Base-by-base conservation (phyloP, 306 rosid genomes). In the Sicyos edulis region DNA sequence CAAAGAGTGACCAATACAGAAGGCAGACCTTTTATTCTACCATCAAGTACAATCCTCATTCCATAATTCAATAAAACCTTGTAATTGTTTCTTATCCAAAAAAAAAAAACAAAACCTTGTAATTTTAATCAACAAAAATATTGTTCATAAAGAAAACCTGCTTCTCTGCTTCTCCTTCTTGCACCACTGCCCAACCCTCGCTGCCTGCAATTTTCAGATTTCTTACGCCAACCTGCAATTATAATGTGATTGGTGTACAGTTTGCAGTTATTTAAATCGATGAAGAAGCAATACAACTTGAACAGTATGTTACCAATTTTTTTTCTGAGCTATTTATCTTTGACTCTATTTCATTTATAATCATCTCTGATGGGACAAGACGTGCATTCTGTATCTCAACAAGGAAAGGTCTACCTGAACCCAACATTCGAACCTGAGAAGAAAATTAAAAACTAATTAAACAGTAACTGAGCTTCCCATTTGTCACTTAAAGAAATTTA, bases 131-230 rank as follows among this genome's bases (percentile, higher is more conserved):
- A 3, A n/a, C 17, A 57, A 58, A 57, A 67, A 14, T 9, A 20
- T 2, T 66, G 21, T 34, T 55, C 67, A 80, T 16, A 52, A 44
- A 68, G 54, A 81, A 63, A 24, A 90, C 98, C 97, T 93, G 97
- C 84, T 93, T 93, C 78, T 93, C 97, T 70, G 95, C 89, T 82
- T 93, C 97, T 21, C 98, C 96, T 80, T 87, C 98, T 69, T 84
- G 93, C 90, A 92, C 89, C 51, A 88, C 82, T 61, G 89, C 73
- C 96, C 96, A 90, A 52, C 90, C 95, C 59, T 84, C 80, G 77
- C 90, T 87, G 54, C 89, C 89, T 67, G 83, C 89, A 22, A 85
- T 71, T 83, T 87, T 90, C 79, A 93, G 79, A 91, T 90, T 90
- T 82, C 85, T 90, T 72, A 90, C 86, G 29, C 88, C 86, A 54